Percentiles rank a stretch among this genome's conserved stretches.
phyloP scores from a whole-genome alignment of 2,329 filamentous ascomycete species.

The Phymatotrichopsis omnivora region DNA sequence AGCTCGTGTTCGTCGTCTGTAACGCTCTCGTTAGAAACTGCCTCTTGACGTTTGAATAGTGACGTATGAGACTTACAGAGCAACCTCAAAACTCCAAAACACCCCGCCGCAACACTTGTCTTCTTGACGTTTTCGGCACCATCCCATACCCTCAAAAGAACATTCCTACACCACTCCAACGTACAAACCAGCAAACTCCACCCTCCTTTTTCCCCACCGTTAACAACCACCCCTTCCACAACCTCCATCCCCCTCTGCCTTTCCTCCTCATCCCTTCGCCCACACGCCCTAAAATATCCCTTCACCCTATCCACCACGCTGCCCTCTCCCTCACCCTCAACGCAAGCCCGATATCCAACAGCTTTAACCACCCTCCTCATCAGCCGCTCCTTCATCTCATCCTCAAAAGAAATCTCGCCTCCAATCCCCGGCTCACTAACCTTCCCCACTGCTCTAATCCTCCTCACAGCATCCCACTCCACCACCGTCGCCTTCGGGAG shows the following conservation, averaged over 20 bases:
- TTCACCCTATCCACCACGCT: conserved; percentile 19
- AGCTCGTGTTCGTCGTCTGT: conserved; percentile 52
- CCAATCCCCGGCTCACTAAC: conserved; percentile 18
- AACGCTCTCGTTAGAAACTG: conserved; percentile 14
- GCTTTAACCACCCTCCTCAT: conserved; percentile 27
- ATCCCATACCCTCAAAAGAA: conserved; percentile 73
- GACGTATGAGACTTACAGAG: conserved; percentile 50
- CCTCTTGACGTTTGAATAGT: neutral
- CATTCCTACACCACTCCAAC: conserved; percentile 62
- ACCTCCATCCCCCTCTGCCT: conserved; percentile 25
- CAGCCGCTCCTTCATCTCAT: conserved; percentile 31
- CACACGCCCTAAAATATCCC: conserved; percentile 26
- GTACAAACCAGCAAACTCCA: conserved; percentile 29
- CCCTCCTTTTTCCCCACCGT: conserved; percentile 47
- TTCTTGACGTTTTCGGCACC: conserved; percentile 59
- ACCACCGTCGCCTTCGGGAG: conserved; percentile 23
- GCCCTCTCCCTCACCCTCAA: neutral
- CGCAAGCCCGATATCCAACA: conserved; percentile 18
- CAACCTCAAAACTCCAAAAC: conserved; percentile 60
- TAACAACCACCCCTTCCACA: conserved; percentile 42
- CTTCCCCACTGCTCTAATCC: conserved; percentile 23
- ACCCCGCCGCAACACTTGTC: conserved; percentile 64
- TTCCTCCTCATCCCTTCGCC: conserved; percentile 13
- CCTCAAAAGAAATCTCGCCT: conserved; percentile 35
- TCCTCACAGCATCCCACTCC: conserved; percentile 26